Conservation (phyloP, 176 grass and related monocot species). For the Raddia guianensis region DNA sequence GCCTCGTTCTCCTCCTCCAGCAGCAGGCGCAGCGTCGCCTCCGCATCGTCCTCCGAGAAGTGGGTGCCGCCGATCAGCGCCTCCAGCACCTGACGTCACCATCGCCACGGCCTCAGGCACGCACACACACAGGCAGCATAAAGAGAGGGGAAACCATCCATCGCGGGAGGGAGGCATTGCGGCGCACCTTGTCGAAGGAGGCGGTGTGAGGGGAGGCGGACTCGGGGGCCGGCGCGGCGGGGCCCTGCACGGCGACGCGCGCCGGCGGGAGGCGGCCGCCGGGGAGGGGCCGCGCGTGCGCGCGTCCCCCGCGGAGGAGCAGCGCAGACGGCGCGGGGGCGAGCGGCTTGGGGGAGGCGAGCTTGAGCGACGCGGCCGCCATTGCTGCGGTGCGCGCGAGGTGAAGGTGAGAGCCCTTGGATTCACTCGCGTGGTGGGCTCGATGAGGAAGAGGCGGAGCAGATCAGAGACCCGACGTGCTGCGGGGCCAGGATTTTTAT, state of each 20-base stretch:
- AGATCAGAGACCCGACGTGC: neutral
- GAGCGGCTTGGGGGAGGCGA: slow-evolving; percentile 41
- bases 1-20: slow-evolving; percentile 68
- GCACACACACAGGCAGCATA: neutral
- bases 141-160: neutral
- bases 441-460: neutral
- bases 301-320: neutral
- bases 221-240: slow-evolving; percentile 2
- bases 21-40: slow-evolving; percentile 68
- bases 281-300: slow-evolving; percentile 36
- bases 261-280: slow-evolving; percentile 22
- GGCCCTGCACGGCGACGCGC: slow-evolving; percentile 44
- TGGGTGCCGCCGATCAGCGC: slow-evolving; percentile 61
- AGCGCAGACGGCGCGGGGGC: slow-evolving; percentile 1
- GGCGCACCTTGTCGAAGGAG: slow-evolving; percentile 61
- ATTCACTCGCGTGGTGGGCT: neutral
- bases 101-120: neutral
- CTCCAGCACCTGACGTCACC: slow-evolving; percentile 71
- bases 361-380: slow-evolving; percentile 49
- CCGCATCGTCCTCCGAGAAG: slow-evolving; percentile 86
- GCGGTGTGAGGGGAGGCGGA: slow-evolving; percentile 18
- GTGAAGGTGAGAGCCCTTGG: neutral
- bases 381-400: slow-evolving; percentile 2
- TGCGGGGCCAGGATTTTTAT: neutral
- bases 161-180: neutral